A percentile compares a stretch with the other conserved stretches of the same genome.
Conservation (phyloP, 2,329 filamentous ascomycete genomes). For the Pestalotiopsis sp. region DNA sequence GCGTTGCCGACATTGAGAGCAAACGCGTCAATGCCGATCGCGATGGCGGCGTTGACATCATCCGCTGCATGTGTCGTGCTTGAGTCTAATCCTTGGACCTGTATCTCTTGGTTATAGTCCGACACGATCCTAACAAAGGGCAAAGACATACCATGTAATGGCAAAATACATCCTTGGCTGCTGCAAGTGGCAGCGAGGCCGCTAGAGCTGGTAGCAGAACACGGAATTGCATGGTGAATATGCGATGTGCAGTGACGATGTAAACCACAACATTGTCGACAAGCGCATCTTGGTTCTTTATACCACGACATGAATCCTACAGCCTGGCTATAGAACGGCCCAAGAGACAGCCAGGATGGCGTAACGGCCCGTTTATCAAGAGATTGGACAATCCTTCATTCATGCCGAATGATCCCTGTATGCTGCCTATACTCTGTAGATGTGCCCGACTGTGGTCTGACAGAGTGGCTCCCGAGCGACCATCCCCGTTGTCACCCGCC, state of each 20-base stretch:
- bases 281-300: not conserved
- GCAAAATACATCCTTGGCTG: slow-evolving; percentile 9
- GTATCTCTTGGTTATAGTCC: not conserved
- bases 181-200: not conserved
- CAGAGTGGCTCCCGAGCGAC: too few relatives aligned
- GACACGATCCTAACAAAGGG: not conserved
- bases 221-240: not conserved
- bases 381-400: too few relatives aligned
- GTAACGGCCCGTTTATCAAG: too few relatives aligned
- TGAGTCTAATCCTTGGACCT: not conserved
- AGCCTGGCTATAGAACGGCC: not conserved
- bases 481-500: too few relatives aligned
- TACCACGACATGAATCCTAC: not conserved
- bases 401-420: too few relatives aligned
- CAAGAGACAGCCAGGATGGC: too few relatives aligned
- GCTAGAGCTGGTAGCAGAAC: not conserved
- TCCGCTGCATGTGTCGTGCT: not conserved
- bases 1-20: slow-evolving; percentile 34
- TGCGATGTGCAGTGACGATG: not conserved
- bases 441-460: too few relatives aligned
- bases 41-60: slow-evolving; percentile 32
- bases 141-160: slow-evolving; percentile 9
- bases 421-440: too few relatives aligned
- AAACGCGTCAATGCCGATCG: slow-evolving; percentile 32
- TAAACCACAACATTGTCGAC: not conserved